phyloP scores from a whole-genome alignment of 768 basidiomycete species.

The Boletus rubroflammeus region DNA sequence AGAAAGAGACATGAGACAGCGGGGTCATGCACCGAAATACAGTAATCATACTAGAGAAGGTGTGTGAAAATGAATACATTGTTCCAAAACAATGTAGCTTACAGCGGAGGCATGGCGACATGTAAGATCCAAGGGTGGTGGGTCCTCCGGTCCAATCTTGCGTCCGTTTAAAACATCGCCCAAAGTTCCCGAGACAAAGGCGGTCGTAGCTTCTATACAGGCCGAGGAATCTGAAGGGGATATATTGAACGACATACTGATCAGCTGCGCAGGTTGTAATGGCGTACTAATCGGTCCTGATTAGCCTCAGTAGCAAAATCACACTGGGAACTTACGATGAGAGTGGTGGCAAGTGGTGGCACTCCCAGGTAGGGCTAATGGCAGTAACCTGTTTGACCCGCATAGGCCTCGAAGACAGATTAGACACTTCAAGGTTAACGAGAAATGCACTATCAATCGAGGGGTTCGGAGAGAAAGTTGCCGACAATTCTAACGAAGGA shows the following conservation, averaged over 20 bases:
- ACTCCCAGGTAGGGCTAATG: conserved; percentile 70
- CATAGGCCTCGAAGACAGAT: conserved; percentile 41
- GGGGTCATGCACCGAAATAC: conserved; percentile 19
- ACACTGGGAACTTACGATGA: conserved; percentile 40
- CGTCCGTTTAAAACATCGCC: conserved; percentile 48
- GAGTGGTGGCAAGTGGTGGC: conserved; percentile 36
- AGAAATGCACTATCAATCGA: conserved; percentile 48
- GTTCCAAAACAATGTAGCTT: conserved; percentile 6
- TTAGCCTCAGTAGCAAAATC: conserved; percentile 3
- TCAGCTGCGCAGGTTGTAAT: conserved; percentile 48
- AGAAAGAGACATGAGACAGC: conserved; percentile 45
- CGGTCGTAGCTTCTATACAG: conserved; percentile 40
- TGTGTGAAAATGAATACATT: conserved; percentile 1
- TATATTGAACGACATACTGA: conserved; percentile 42
- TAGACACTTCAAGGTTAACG: conserved; percentile 55
- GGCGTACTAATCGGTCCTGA: conserved; percentile 33
- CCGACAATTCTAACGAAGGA: conserved; percentile 53
- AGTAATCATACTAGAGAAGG: conserved; percentile 9
- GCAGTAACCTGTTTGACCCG: conserved; percentile 55
- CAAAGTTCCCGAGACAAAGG: conserved; percentile 53
- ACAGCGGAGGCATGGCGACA: conserved; percentile 50
- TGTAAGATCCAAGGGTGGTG: conserved; percentile 52
- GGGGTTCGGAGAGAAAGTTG: conserved; percentile 48
- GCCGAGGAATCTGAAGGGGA: conserved; percentile 35
- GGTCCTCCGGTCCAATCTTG: conserved; percentile 36